phyloP scores from a whole-genome alignment of 2,329 filamentous ascomycete species.

The Ascochyta lentis region DNA sequence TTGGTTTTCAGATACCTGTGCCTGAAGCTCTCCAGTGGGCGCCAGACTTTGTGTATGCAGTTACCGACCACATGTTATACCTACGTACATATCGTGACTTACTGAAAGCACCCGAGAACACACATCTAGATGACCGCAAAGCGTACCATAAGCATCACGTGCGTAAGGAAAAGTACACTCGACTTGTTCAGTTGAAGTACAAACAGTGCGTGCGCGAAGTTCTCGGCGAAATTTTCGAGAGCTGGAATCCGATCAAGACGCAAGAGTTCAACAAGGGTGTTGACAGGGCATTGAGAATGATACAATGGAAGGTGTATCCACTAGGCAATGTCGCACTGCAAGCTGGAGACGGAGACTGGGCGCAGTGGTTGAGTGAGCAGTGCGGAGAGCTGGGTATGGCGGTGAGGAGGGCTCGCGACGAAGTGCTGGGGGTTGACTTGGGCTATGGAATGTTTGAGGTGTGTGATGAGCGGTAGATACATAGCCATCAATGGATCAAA shows the following conservation, averaged over 20 bases:
- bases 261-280: slow-evolving; percentile 29
- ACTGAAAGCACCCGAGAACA: no score
- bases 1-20: background rate
- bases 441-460: no score
- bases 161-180: background rate
- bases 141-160: no score
- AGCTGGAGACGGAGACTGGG: slow-evolving; percentile 21
- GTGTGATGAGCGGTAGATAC: no score
- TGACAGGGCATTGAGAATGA: slow-evolving; percentile 14
- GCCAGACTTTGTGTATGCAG: background rate
- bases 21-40: background rate
- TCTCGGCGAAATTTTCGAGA: slow-evolving; percentile 13
- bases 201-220: slow-evolving; percentile 6
- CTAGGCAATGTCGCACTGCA: slow-evolving; percentile 11
- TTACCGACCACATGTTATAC: no score
- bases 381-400: no score
- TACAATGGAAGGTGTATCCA: slow-evolving; percentile 19
- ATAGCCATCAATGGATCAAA: no score
- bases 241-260: slow-evolving; percentile 14
- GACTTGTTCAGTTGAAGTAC: slow-evolving; percentile 4
- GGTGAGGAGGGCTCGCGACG: no score
- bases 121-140: no score
- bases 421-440: no score
- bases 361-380: no score
- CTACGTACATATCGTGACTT: no score